These are phyloP conservation scores for Hanseniaspora gamundiae DNA, from an alignment of 1,139 yeast species.

Conservation along the genomic window DNA sequence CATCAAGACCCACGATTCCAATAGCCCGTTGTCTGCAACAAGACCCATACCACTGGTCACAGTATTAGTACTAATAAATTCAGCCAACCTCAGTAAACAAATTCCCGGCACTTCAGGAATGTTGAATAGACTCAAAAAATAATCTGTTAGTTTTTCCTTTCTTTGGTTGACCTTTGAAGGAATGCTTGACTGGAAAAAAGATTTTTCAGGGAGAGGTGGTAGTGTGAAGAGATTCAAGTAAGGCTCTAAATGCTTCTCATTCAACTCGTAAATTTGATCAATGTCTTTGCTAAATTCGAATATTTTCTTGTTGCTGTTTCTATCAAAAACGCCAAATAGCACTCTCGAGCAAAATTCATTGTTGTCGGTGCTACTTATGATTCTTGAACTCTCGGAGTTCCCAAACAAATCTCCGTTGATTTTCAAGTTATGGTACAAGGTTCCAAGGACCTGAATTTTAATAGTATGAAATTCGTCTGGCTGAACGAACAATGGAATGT, in stretches of 20 bases:
- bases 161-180: slow-evolving; percentile 61
- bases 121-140: slow-evolving; percentile 46
- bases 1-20: slow-evolving; percentile 60
- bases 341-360: slow-evolving; percentile 39
- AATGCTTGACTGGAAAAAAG: slow-evolving; percentile 40
- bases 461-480: slow-evolving; percentile 60
- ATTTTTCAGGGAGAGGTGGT: slow-evolving; percentile 53
- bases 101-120: slow-evolving; percentile 49
- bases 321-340: slow-evolving; percentile 50
- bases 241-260: slow-evolving; percentile 40
- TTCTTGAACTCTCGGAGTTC: slow-evolving; percentile 2
- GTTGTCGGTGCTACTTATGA: slow-evolving; percentile 16
- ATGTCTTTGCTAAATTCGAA: slow-evolving; percentile 60
- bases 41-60: slow-evolving; percentile 49
- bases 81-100: slow-evolving; percentile 41
- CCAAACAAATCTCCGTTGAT: slow-evolving; percentile 7
- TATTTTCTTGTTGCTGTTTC: slow-evolving; percentile 48
- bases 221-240: slow-evolving; percentile 44
- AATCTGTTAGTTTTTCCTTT: slow-evolving; percentile 41
- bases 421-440: slow-evolving; percentile 34
- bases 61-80: slow-evolving; percentile 57
- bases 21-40: slow-evolving; percentile 41
- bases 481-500: slow-evolving; percentile 41
- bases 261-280: slow-evolving; percentile 43
- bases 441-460: slow-evolving; percentile 44